A percentile compares a stretch with the other conserved stretches of the same genome.
These are phyloP conservation scores for Parastagonospora avenae DNA, from an alignment of 2,329 filamentous ascomycete species.

Conservation along the genomic window DNA sequence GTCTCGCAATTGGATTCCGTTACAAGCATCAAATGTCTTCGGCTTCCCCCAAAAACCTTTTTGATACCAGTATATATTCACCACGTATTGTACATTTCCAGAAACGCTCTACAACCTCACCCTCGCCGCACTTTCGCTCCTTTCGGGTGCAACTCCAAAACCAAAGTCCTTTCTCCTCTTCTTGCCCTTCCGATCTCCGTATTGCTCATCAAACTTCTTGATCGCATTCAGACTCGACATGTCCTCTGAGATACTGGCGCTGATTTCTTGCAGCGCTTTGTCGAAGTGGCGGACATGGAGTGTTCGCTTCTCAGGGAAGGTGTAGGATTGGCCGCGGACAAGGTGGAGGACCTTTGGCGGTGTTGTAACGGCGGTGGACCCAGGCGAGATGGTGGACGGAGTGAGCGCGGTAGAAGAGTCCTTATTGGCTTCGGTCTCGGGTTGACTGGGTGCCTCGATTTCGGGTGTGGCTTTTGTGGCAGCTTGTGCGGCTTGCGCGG, in stretches of 20 bases:
- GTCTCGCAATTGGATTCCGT: no score
- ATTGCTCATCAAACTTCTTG: slow-evolving; percentile 93
- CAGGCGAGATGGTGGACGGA: slow-evolving; percentile 2
- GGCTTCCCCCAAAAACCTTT: neutral
- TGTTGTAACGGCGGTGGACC: slow-evolving; percentile 9
- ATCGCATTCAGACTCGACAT: slow-evolving; percentile 87
- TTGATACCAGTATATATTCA: neutral
- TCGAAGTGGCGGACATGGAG: slow-evolving; percentile 78
- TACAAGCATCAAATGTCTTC: no score
- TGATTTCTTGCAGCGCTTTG: slow-evolving; percentile 83
- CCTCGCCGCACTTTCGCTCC: slow-evolving; percentile 38
- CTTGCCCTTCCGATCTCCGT: slow-evolving; percentile 76
- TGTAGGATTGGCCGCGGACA: slow-evolving; percentile 49
- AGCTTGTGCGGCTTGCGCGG: slow-evolving; percentile 36
- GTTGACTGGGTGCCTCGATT: neutral
- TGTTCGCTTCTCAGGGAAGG: slow-evolving; percentile 71
- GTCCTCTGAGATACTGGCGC: slow-evolving; percentile 89
- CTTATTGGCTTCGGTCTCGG: neutral
- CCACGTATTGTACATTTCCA: neutral
- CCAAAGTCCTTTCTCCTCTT: slow-evolving; percentile 65
- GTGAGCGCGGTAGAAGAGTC: neutral
- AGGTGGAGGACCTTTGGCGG: slow-evolving; percentile 39
- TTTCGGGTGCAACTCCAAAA: slow-evolving; percentile 47
- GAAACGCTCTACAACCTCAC: slow-evolving; percentile 28
- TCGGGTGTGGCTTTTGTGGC: slow-evolving; percentile 22